Conservation (phyloP, 371 early-diverging fungal species). For the Coemansia sp. region DNA sequence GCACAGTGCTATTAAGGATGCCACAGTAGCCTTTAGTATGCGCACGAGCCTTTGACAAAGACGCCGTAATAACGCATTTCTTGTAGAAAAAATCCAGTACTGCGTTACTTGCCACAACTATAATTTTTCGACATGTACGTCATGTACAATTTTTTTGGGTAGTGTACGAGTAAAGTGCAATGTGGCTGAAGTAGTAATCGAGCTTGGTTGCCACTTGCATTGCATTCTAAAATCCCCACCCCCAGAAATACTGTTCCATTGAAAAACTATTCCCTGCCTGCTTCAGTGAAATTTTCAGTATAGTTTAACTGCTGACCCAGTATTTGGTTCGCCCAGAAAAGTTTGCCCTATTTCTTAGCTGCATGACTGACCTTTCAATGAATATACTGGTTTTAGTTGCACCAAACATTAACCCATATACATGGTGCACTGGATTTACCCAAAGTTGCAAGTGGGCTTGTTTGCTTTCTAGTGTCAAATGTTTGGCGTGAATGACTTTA, state of each 20-base stretch:
- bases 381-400: too few relatives aligned
- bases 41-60: background rate
- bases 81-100: background rate
- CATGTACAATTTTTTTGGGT: too few relatives aligned
- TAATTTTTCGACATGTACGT: too few relatives aligned
- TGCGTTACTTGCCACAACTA: background rate
- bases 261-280: too few relatives aligned
- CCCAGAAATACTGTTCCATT: too few relatives aligned
- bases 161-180: background rate
- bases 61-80: background rate
- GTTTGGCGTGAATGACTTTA: too few relatives aligned
- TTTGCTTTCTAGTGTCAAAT: too few relatives aligned
- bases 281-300: background rate
- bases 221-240: background rate
- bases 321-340: background rate
- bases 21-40: background rate
- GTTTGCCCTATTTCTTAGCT: background rate
- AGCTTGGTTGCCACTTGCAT: slow-evolving; percentile 7
- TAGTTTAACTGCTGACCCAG: background rate
- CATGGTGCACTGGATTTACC: too few relatives aligned
- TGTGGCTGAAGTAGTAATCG: slow-evolving; percentile 19
- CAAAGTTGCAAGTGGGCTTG: too few relatives aligned
- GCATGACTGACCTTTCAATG: background rate
- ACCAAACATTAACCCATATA: too few relatives aligned
- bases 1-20: too few relatives aligned